phyloP scores from a whole-genome alignment of 257 asterid genomes.

The Haberlea rhodopensis region DNA sequence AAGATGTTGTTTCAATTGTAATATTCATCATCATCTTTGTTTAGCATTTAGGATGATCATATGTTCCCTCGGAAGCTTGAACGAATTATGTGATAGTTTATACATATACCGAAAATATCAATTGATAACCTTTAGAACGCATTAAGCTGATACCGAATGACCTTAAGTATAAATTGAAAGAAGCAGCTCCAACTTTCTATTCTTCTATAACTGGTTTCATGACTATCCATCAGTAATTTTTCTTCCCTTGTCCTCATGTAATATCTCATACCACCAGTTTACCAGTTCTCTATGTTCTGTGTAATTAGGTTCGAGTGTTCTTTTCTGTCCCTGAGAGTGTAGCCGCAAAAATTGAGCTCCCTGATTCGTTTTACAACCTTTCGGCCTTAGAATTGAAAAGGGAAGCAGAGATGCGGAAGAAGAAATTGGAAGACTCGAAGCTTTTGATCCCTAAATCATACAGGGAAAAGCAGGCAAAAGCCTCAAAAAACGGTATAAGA shows the following conservation, averaged over 20 bases:
- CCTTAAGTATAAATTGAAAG: background rate
- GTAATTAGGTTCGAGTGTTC: slow-evolving; percentile 69
- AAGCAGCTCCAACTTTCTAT: background rate
- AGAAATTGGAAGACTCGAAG: slow-evolving; percentile 78
- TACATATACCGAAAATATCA: background rate
- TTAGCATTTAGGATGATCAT: slow-evolving; percentile 2
- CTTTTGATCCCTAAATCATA: slow-evolving; percentile 88
- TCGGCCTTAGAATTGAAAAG: slow-evolving; percentile 71
- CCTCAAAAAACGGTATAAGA: slow-evolving; percentile 63
- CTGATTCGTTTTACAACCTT: slow-evolving; percentile 76
- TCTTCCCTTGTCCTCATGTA: background rate
- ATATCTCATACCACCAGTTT: background rate
- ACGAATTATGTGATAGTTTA: background rate
- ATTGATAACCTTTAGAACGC: slow-evolving; percentile 12
- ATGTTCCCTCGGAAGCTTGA: slow-evolving; percentile 4
- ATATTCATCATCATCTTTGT: background rate
- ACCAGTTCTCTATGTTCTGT: slow-evolving; percentile 11
- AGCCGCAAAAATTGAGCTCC: slow-evolving; percentile 81
- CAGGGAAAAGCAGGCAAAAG: slow-evolving; percentile 84
- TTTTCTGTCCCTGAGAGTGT: slow-evolving; percentile 80
- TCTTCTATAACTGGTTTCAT: background rate
- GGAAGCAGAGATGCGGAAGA: slow-evolving; percentile 72
- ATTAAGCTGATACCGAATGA: slow-evolving; percentile 14
- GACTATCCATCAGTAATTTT: background rate
- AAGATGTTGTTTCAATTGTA: background rate